phyloP scores from a whole-genome alignment of 2,329 filamentous ascomycete genomes.

The Metarhizium robertsii region DNA sequence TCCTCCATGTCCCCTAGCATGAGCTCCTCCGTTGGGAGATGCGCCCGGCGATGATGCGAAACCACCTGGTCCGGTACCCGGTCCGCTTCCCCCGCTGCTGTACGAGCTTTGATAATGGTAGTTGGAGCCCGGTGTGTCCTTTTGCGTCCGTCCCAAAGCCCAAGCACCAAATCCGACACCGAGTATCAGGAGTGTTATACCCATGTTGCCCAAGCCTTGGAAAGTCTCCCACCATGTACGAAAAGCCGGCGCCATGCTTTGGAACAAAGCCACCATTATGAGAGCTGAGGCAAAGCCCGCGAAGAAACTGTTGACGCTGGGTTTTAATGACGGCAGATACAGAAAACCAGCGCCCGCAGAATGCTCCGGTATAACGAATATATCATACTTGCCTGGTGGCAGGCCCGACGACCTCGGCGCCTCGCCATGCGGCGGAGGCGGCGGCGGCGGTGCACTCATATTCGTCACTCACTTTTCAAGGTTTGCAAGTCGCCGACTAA shows the following conservation, averaged over 20 bases:
- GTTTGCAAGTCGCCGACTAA: not conserved
- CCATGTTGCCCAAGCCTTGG: conserved; percentile 62
- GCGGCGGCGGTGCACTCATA: conserved; percentile 62
- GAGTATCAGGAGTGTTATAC: conserved; percentile 61
- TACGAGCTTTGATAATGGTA: conserved; percentile 13
- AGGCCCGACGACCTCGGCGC: conserved; percentile 63
- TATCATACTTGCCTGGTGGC: conserved; percentile 88
- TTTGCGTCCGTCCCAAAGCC: conserved; percentile 40
- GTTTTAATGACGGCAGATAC: conserved; percentile 82
- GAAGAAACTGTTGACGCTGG: conserved; percentile 82
- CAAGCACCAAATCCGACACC: conserved; percentile 71
- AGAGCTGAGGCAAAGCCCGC: conserved; percentile 76
- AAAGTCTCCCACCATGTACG: conserved; percentile 64
- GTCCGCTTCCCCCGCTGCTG: conserved; percentile 8
- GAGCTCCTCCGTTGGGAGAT: conserved; percentile 21
- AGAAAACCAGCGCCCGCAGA: conserved; percentile 83
- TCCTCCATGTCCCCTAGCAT: conserved; percentile 5
- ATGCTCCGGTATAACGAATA: conserved; percentile 92
- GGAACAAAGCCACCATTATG: conserved; percentile 61
- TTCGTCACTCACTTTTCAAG: not conserved
- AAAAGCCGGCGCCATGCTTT: conserved; percentile 63
- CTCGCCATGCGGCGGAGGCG: conserved; percentile 77
- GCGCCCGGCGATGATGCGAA: conserved; percentile 22
- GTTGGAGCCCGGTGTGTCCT: conserved; percentile 12
- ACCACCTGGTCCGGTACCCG: conserved; percentile 13